Percentiles rank a stretch among this genome's conserved stretches.
phyloP scores from a whole-genome alignment of 2,329 filamentous ascomycete genomes.

The Claviceps quebecensis region DNA sequence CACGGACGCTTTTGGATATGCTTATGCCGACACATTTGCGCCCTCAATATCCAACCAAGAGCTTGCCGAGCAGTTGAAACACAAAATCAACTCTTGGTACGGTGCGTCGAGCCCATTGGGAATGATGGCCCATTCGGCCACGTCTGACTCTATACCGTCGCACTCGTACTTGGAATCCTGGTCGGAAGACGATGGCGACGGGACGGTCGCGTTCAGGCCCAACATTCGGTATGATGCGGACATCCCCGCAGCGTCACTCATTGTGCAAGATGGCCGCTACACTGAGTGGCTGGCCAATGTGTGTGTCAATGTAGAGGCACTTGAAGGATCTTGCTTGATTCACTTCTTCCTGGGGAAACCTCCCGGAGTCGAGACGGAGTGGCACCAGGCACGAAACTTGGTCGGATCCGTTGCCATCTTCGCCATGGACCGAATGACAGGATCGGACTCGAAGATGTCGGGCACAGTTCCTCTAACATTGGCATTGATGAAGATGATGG shows the following conservation, averaged over 20 bases:
- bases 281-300: constrained; percentile 59
- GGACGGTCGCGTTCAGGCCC: constrained; percentile 6
- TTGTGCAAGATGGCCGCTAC: constrained; percentile 29
- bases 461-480: constrained; percentile 39
- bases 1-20: constrained; percentile 54
- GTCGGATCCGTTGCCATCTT: constrained; percentile 49
- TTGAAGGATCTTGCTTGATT: constrained; percentile 46
- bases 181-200: not conserved
- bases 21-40: constrained; percentile 48
- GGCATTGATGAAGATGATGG: constrained; percentile 29
- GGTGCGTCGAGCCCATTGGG: constrained; percentile 18
- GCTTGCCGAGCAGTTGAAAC: constrained; percentile 20
- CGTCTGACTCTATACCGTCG: not conserved
- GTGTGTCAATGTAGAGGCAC: constrained; percentile 42
- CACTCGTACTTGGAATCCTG: not conserved
- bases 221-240: constrained; percentile 15
- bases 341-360: constrained; percentile 53
- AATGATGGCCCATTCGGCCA: constrained; percentile 6
- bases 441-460: constrained; percentile 23
- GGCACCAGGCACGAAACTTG: constrained; percentile 39
- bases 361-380: constrained; percentile 28
- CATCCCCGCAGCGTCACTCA: constrained; percentile 12
- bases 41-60: constrained; percentile 12
- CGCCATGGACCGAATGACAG: constrained; percentile 23
- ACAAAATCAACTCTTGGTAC: constrained; percentile 38